Percentiles rank a stretch among this genome's conserved stretches.
These are phyloP conservation scores for Coemansia sp. DNA, from an alignment of 192 early-diverging fungal species.

Conservation along the genomic window DNA sequence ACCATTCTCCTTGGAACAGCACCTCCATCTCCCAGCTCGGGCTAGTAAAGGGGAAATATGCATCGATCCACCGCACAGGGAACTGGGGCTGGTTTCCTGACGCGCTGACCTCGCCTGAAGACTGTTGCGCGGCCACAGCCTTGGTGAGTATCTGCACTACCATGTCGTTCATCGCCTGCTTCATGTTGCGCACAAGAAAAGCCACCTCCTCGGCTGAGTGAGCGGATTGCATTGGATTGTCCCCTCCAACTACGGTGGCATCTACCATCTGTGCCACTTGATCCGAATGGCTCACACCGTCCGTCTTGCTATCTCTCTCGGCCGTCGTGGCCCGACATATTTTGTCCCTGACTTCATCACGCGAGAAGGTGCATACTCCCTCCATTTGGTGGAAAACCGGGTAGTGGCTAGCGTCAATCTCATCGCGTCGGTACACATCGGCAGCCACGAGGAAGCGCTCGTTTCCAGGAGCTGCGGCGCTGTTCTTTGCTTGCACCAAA, in stretches of 20 bases:
- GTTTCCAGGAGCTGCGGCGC: slow-evolving; percentile 24
- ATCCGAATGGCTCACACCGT: neutral
- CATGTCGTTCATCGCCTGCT: slow-evolving; percentile 81
- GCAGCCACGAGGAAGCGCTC: slow-evolving; percentile 87
- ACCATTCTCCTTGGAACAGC: slow-evolving; percentile 88
- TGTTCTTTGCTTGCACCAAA: slow-evolving; percentile 37
- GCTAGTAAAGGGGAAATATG: slow-evolving; percentile 92
- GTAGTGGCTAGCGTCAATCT: slow-evolving; percentile 94
- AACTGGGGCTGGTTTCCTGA: slow-evolving; percentile 31
- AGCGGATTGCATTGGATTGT: slow-evolving; percentile 72
- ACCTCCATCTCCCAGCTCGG: slow-evolving; percentile 99
- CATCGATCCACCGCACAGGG: slow-evolving; percentile 92
- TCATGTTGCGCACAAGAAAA: slow-evolving; percentile 67
- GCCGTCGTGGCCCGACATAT: neutral
- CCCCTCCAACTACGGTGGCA: slow-evolving; percentile 54
- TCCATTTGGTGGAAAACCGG: slow-evolving; percentile 99
- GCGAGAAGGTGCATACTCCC: slow-evolving; percentile 67
- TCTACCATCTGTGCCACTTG: slow-evolving; percentile 20
- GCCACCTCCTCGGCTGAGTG: slow-evolving; percentile 64
- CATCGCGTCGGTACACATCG: slow-evolving; percentile 95
- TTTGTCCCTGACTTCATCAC: slow-evolving; percentile 24
- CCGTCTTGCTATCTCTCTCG: neutral
- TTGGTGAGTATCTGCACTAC: slow-evolving; percentile 66
- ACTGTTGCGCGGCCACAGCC: slow-evolving; percentile 30
- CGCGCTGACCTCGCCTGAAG: neutral